Conservation (phyloP, 768 basidiomycete species). For the Tricholoma sp. region DNA sequence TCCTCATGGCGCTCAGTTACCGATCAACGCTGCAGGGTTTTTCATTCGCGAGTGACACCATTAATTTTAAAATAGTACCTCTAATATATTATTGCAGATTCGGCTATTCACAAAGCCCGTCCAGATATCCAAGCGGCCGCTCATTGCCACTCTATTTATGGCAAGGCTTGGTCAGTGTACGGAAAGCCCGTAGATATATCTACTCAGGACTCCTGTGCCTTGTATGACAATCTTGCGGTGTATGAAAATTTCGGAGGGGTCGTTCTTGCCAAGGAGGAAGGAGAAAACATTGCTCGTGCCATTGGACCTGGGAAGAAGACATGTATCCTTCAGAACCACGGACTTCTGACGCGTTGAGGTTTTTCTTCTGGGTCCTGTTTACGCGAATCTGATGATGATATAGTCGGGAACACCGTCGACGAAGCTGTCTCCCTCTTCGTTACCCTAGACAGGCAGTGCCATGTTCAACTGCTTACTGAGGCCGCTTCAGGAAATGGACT, state of each 20-base stretch:
- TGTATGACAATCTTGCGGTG: conserved; percentile 38
- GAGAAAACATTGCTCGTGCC: conserved; percentile 36
- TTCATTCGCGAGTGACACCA: conserved; percentile 15
- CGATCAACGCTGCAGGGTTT: conserved; percentile 23
- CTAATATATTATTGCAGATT: conserved; percentile 17
- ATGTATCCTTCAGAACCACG: conserved; percentile 40
- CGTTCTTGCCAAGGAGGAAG: conserved; percentile 41
- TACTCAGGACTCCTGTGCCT: conserved; percentile 39
- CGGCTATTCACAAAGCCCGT: conserved; percentile 39
- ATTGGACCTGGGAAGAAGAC: conserved; percentile 36
- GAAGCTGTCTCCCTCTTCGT: conserved; percentile 38
- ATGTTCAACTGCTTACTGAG: conserved; percentile 41
- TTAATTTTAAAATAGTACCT: neutral
- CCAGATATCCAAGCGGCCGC: conserved; percentile 44
- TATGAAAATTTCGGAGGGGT: conserved; percentile 45
- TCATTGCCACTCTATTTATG: conserved; percentile 44
- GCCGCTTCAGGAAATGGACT: conserved; percentile 29
- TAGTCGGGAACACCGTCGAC: conserved; percentile 37
- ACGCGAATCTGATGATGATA: neutral
- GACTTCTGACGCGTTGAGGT: conserved; percentile 24
- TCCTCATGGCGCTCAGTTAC: conserved; percentile 22
- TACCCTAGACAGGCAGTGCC: conserved; percentile 39
- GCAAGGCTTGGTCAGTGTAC: conserved; percentile 45
- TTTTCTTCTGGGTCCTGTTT: neutral
- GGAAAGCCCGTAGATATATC: conserved; percentile 37